These are phyloP conservation scores for Penicillium maclennaniae DNA, from an alignment of 495 filamentous ascomycete species.

Conservation along the genomic window DNA sequence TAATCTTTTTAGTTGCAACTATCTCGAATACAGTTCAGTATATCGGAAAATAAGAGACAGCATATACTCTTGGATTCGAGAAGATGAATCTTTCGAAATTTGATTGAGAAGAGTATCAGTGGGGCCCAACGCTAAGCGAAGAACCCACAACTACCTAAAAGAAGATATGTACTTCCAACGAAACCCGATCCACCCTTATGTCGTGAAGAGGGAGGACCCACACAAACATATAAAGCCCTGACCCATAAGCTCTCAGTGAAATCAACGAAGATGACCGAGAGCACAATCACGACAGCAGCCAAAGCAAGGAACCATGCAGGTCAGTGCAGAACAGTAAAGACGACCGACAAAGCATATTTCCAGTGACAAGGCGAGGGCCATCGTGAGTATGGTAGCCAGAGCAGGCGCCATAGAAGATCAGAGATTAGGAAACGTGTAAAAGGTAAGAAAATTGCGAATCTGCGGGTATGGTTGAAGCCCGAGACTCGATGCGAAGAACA, in stretches of 20 bases:
- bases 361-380: not conserved
- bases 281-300: constrained; percentile 2
- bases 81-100: not conserved
- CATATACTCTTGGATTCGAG: not conserved
- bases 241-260: constrained; percentile 24
- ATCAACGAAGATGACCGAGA: constrained; percentile 39
- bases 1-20: no score
- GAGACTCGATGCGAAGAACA: constrained; percentile 10
- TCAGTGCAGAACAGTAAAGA: constrained; percentile 37
- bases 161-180: not conserved
- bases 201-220: not conserved
- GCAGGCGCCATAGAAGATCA: not conserved
- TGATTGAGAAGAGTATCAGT: not conserved
- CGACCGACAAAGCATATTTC: constrained; percentile 20
- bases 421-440: constrained; percentile 13
- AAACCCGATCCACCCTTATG: not conserved
- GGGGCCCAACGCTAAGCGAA: not conserved
- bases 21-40: no score
- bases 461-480: constrained; percentile 10
- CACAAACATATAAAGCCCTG: not conserved
- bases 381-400: constrained; percentile 6
- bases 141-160: not conserved
- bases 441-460: constrained; percentile 1
- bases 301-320: not conserved
- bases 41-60: not conserved